Base-by-base conservation (phyloP, 1,139 yeast genomes). In the Scheffersomyces titani region DNA sequence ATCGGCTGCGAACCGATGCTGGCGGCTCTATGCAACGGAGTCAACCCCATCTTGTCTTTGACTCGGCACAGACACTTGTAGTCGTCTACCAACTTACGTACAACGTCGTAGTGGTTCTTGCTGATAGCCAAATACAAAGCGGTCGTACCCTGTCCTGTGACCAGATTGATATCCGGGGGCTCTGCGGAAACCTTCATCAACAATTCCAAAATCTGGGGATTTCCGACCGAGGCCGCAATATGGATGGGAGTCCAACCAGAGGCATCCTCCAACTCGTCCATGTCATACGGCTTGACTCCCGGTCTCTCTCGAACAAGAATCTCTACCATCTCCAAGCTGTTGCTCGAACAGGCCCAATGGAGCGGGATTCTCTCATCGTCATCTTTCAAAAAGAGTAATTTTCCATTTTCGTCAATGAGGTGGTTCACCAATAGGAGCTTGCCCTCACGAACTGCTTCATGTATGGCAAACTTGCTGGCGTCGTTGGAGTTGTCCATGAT, bases 201-300 rank as follows among this genome's bases (percentile, higher is more conserved):
- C 52, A 63, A 56, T 44, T 81, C 77, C 13, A 90, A 70, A 2
- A 89, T 78, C 11, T 79, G 79, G 47, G 78, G 69, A 66, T 85
- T 84, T 0, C 98, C 97, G 1, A 88, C 78, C 0, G 97, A 83
- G 0, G 90, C 81, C 0, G 93, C 90, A 53, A 93, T 87, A 71
- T 93, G 98, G 36, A 92, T 68, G 1, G 97, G 92, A 0, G 96
- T 88, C 97, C 97, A 92, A 0, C 96, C 96, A 7, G 92, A 80
- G 18, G 81, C 87, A 70, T 93, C 98, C 0, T 73, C 73, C 64
- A 79, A 70, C 3, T 88, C 90, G 68, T 92, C 94, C 16, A 91
- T 69, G 62, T 91, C 96, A 44, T 83, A 66, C 19, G 75, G 75
- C 49, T 67, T 64, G 19, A 63, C 57, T 18, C 60, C 54, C 19